Conservation (phyloP, 495 filamentous ascomycete species). For the Aspergillus diversus region DNA sequence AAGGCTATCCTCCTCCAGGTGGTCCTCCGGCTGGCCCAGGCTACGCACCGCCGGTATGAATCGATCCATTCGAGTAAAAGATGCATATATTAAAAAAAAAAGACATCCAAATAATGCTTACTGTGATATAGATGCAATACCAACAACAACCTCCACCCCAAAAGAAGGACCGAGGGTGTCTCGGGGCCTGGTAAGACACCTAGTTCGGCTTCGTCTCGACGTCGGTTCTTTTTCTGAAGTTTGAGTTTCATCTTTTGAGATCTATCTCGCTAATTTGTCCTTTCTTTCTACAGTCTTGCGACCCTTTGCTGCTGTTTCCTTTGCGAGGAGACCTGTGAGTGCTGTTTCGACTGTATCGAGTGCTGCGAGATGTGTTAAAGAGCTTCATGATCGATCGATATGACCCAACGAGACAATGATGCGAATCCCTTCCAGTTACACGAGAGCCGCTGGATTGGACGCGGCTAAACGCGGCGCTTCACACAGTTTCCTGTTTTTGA, state of each 20-base stretch:
- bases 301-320: slow-evolving; percentile 78
- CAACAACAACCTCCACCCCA: slow-evolving; percentile 61
- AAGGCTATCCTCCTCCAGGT: slow-evolving; percentile 1
- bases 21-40: background rate
- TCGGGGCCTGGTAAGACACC: slow-evolving; percentile 59
- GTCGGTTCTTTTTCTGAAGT: background rate
- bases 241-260: background rate
- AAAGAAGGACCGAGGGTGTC: slow-evolving; percentile 59
- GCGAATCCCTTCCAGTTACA: slow-evolving; percentile 3
- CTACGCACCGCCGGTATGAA: slow-evolving; percentile 33
- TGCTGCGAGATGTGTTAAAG: slow-evolving; percentile 61
- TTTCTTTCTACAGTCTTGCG: slow-evolving; percentile 53
- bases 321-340: slow-evolving; percentile 78
- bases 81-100: background rate
- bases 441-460: slow-evolving; percentile 17
- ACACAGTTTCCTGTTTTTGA: slow-evolving; percentile 1
- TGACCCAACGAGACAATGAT: slow-evolving; percentile 22
- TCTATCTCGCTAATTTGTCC: slow-evolving; percentile 19
- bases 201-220: background rate
- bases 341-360: slow-evolving; percentile 72
- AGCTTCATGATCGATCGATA: slow-evolving; percentile 21
- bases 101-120: background rate
- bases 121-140: slow-evolving; percentile 52
- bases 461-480: slow-evolving; percentile 7
- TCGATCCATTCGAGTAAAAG: slow-evolving; percentile 9